Percentiles rank a stretch among this genome's conserved stretches.
phyloP scores from a whole-genome alignment of 2,329 filamentous ascomycete genomes.

The Trichoderma endophyticum region DNA sequence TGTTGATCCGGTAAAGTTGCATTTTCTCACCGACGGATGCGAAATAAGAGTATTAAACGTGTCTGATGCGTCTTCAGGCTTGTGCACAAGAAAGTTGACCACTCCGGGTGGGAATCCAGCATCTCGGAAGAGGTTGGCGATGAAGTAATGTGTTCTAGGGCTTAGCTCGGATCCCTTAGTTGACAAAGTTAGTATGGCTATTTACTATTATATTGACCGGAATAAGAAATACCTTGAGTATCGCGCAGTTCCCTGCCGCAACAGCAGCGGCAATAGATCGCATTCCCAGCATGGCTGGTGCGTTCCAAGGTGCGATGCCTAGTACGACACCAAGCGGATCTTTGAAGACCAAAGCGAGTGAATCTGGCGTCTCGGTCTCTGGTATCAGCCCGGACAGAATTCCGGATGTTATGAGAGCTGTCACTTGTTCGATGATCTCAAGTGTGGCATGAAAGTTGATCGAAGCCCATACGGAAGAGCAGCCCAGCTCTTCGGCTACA shows the following conservation, averaged over 20 bases:
- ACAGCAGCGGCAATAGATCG: constrained; percentile 24
- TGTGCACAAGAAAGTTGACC: constrained; percentile 35
- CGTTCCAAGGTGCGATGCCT: constrained; percentile 31
- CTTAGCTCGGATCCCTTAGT: constrained; percentile 30
- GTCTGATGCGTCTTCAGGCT: constrained; percentile 30
- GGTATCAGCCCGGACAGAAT: neutral
- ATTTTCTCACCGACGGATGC: constrained; percentile 33
- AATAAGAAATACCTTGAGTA: constrained; percentile 23
- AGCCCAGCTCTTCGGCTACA: constrained; percentile 3
- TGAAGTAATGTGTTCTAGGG: constrained; percentile 28
- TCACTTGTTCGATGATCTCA: constrained; percentile 2
- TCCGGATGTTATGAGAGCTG: neutral
- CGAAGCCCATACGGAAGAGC: neutral
- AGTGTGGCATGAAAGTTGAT: neutral
- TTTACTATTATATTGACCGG: no score
- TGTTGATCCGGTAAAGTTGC: constrained; percentile 41
- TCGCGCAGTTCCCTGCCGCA: constrained; percentile 26
- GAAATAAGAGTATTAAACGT: constrained; percentile 35
- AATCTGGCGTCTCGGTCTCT: neutral
- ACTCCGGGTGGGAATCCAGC: constrained; percentile 40
- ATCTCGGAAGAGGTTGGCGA: constrained; percentile 34
- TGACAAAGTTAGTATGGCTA: neutral
- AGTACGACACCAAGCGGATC: constrained; percentile 28
- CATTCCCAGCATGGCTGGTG: constrained; percentile 25
- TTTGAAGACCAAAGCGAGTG: constrained; percentile 18